Conservation (phyloP, 306 rosid species). For the Abrus pulchellus region DNA sequence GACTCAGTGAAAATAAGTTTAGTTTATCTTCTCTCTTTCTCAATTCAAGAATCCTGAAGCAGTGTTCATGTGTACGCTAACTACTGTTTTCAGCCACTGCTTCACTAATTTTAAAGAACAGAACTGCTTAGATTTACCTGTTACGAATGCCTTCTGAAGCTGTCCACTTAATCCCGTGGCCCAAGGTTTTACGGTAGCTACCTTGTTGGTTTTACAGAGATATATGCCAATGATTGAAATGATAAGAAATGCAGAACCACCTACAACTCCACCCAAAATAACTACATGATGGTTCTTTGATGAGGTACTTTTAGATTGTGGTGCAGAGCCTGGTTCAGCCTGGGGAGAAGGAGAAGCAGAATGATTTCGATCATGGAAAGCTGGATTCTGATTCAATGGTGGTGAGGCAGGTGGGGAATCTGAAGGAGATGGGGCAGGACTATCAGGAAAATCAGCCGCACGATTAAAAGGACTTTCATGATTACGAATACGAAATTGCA, state of each 20-base stretch:
- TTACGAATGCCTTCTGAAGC: conserved; percentile 94
- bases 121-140: conserved; percentile 62
- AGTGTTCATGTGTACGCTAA: conserved; percentile 1
- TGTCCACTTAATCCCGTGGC: conserved; percentile 96
- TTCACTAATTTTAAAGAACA: conserved; percentile 32
- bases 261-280: conserved; percentile 63
- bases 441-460: not conserved
- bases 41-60: conserved; percentile 19
- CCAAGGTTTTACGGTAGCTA: conserved; percentile 91
- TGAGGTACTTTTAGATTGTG: not conserved
- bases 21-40: conserved; percentile 12
- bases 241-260: conserved; percentile 56
- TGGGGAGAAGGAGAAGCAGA: conserved; percentile 53
- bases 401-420: conserved; percentile 46
- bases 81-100: conserved; percentile 29
- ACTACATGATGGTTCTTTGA: not conserved
- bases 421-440: conserved; percentile 15
- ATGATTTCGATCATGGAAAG: conserved; percentile 26
- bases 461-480: conserved; percentile 24
- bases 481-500: not conserved
- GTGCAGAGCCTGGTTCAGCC: not conserved
- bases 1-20: not conserved
- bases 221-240: conserved; percentile 54
- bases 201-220: conserved; percentile 69
- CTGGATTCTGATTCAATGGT: not conserved